Percentiles rank a stretch among this genome's conserved stretches.
These are phyloP conservation scores for Pyrenophora teres DNA, from an alignment of 2,329 filamentous ascomycete species.

Conservation along the genomic window DNA sequence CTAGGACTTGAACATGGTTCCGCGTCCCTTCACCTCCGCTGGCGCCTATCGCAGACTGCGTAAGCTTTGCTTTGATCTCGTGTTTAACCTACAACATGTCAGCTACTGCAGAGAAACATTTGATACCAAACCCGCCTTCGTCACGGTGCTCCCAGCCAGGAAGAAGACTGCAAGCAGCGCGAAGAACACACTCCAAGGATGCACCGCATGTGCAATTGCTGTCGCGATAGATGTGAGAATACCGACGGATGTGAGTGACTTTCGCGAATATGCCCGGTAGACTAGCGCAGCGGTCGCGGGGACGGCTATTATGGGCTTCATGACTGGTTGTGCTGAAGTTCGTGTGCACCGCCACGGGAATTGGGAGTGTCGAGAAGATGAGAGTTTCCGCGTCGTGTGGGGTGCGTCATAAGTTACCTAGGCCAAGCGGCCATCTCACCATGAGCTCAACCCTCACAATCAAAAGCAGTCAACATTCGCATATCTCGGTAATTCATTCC, in stretches of 20 bases:
- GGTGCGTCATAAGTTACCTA: constrained; percentile 11
- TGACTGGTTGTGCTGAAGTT: constrained; percentile 17
- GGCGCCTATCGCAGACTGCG: constrained; percentile 73
- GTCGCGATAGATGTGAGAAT: constrained; percentile 74
- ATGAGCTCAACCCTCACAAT: too few relatives aligned
- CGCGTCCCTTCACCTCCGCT: constrained; percentile 80
- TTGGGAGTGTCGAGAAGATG: constrained; percentile 17
- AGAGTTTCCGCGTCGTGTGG: constrained; percentile 4
- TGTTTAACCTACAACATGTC: constrained; percentile 73
- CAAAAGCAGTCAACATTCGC: too few relatives aligned
- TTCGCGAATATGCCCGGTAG: constrained; percentile 48
- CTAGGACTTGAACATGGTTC: constrained; percentile 85
- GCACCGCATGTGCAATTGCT: constrained; percentile 80
- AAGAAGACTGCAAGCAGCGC: constrained; percentile 83
- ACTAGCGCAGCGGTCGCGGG: constrained; percentile 46
- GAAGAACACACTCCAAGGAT: constrained; percentile 95
- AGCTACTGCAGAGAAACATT: background rate
- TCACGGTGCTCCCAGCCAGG: constrained; percentile 79
- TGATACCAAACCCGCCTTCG: constrained; percentile 63
- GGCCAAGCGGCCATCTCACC: background rate
- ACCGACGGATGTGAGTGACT: constrained; percentile 76
- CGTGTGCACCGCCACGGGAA: constrained; percentile 16
- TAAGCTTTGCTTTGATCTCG: constrained; percentile 79
- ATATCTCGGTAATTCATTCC: too few relatives aligned
- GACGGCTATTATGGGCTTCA: constrained; percentile 39